These are phyloP conservation scores for Furcasterigmium sp. DNA, from an alignment of 2,329 filamentous ascomycete genomes.

Conservation along the genomic window DNA sequence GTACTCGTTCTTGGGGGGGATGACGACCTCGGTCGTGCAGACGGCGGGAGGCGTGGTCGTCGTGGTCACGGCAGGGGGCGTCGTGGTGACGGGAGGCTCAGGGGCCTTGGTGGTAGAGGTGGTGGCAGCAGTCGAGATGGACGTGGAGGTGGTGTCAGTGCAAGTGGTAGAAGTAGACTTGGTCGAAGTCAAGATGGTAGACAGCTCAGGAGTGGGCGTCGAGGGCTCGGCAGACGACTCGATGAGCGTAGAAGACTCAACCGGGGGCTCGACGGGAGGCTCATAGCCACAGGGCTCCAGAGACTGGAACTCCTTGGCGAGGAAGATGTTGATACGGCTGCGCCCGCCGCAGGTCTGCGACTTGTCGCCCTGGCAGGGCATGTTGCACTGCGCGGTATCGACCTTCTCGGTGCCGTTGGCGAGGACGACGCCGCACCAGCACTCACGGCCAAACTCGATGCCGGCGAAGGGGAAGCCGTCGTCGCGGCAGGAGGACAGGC, in stretches of 20 bases:
- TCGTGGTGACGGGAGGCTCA: conserved; percentile 11
- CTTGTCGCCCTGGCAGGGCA: conserved; percentile 45
- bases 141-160: conserved; percentile 6
- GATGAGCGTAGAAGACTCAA: no score
- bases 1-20: conserved; percentile 47
- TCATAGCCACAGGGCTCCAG: conserved; percentile 41
- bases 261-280: conserved; percentile 15
- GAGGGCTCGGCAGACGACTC: conserved; percentile 6
- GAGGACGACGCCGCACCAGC: conserved; percentile 46
- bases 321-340: conserved; percentile 36
- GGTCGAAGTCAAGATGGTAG: conserved; percentile 9
- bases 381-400: conserved; percentile 36
- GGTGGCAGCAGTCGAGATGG: no score
- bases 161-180: conserved; percentile 12
- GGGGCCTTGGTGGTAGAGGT: conserved; percentile 8
- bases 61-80: conserved; percentile 18
- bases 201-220: conserved; percentile 7
- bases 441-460: conserved; percentile 34
- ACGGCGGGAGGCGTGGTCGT: conserved; percentile 31
- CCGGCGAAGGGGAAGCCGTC: conserved; percentile 43
- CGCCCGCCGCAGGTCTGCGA: conserved; percentile 37
- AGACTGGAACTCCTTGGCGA: conserved; percentile 43
- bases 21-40: conserved; percentile 40
- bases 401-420: conserved; percentile 37
- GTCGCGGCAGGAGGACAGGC: conserved; percentile 34